A percentile compares a stretch with the other conserved stretches of the same genome.
Conservation (phyloP, 139 green algal species). For the Choricystis sp. region DNA sequence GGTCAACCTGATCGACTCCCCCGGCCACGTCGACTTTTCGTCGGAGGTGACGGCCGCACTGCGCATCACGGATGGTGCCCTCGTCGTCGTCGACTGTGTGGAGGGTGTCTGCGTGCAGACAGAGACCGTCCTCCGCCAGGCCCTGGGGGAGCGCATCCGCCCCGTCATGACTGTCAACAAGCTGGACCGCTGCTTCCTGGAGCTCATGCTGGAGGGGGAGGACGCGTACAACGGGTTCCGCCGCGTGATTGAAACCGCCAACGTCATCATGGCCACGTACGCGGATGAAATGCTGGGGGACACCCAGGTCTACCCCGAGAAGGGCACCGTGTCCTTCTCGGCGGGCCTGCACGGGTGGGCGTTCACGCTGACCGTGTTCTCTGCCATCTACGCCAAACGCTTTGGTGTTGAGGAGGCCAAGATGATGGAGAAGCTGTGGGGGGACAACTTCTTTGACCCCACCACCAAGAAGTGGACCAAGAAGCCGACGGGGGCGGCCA, state of each 20-base stretch:
- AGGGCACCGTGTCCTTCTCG: slow-evolving; percentile 94
- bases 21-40: slow-evolving; percentile 98
- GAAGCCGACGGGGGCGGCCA: slow-evolving; percentile 64
- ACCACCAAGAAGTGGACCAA: slow-evolving; percentile 96
- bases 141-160: slow-evolving; percentile 88
- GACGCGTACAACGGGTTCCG: slow-evolving; percentile 89
- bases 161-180: slow-evolving; percentile 98
- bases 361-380: slow-evolving; percentile 98
- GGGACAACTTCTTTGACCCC: slow-evolving; percentile 97
- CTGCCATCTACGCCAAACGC: slow-evolving; percentile 93
- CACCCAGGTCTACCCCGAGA: slow-evolving; percentile 90
- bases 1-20: slow-evolving; percentile 99
- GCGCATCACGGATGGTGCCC: slow-evolving; percentile 96
- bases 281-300: slow-evolving; percentile 89
- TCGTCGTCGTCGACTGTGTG: slow-evolving; percentile 99
- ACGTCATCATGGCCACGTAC: slow-evolving; percentile 98
- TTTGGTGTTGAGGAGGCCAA: slow-evolving; percentile 76
- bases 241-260: slow-evolving; percentile 95
- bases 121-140: slow-evolving; percentile 97
- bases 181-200: slow-evolving; percentile 98
- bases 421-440: slow-evolving; percentile 94
- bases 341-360: slow-evolving; percentile 97
- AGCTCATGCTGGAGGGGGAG: slow-evolving; percentile 88
- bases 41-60: slow-evolving; percentile 97
- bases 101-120: slow-evolving; percentile 99